These are phyloP conservation scores for Forsythia viridissima DNA, from an alignment of 257 asterid species.

Conservation along the genomic window DNA sequence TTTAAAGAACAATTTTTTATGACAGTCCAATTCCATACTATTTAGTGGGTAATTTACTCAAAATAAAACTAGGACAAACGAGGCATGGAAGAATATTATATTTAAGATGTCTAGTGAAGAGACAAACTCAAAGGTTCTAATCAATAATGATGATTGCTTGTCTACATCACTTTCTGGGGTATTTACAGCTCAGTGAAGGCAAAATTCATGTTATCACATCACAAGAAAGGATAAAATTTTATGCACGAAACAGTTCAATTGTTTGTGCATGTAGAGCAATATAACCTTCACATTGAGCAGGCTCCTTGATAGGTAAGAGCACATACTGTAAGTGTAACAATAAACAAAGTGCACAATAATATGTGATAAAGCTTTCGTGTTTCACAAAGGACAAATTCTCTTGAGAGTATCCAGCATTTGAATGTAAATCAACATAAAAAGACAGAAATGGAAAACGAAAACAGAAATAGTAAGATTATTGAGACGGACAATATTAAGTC, in stretches of 20 bases:
- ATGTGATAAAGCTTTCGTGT: background rate
- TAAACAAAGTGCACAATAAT: background rate
- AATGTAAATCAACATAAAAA: background rate
- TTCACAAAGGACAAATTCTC: constrained; percentile 17
- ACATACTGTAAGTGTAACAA: background rate
- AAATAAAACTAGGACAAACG: background rate
- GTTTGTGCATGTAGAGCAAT: background rate
- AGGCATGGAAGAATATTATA: background rate
- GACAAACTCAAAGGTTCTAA: background rate
- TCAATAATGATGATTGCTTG: background rate
- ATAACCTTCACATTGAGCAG: background rate
- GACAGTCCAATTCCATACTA: constrained; percentile 11
- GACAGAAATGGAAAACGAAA: background rate
- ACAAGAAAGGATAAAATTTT: background rate
- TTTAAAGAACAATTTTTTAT: background rate
- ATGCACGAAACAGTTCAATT: background rate
- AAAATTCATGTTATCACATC: background rate
- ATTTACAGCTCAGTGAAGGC: background rate
- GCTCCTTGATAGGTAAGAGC: background rate
- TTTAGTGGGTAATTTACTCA: background rate
- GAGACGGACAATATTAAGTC: background rate
- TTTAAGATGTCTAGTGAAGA: background rate
- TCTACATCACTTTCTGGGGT: background rate
- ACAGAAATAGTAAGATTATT: background rate
- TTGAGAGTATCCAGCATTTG: background rate